A percentile compares a stretch with the other conserved stretches of the same genome.
Evolutionary conservation across 768 basidiomycete genomes (phyloP).

Genomic region (Termitomyces sp.): DNA sequence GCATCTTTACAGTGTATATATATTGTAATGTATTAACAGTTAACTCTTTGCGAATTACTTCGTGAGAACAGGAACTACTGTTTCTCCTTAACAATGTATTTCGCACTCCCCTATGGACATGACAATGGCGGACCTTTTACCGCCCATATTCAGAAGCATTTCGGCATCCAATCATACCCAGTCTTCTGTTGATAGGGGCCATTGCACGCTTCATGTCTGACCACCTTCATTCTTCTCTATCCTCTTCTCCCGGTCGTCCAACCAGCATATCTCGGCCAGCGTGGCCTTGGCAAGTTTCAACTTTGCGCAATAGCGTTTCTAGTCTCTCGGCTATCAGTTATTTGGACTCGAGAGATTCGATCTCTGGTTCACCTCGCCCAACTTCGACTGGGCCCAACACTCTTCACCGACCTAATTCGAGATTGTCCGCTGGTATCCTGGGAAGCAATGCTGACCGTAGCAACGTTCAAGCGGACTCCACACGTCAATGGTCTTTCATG

Average conservation of each 20-base stretch:
- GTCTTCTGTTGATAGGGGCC: slow-evolving; percentile 1
- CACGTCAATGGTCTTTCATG: slow-evolving; percentile 61
- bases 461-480: slow-evolving; percentile 38
- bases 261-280: slow-evolving; percentile 58
- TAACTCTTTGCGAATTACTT: background rate
- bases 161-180: background rate
- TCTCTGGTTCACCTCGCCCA: slow-evolving; percentile 9
- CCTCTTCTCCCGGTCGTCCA: slow-evolving; percentile 43
- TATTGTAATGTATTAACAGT: background rate
- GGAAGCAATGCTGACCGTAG: slow-evolving; percentile 13
- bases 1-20: background rate
- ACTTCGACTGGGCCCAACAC: slow-evolving; percentile 26
- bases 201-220: slow-evolving; percentile 30
- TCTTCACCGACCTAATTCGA: slow-evolving; percentile 19
- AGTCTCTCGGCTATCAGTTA: slow-evolving; percentile 14
- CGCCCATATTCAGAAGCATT: too few species aligned
- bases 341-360: slow-evolving; percentile 11
- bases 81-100: background rate
- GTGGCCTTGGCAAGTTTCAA: slow-evolving; percentile 33
- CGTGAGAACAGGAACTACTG: background rate
- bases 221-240: slow-evolving; percentile 30
- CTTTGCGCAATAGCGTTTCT: slow-evolving; percentile 20
- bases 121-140: slow-evolving; percentile 1
- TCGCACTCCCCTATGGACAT: background rate
- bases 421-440: slow-evolving; percentile 21